Evolutionary conservation across 2,329 filamentous ascomycete genomes (phyloP), one percentile per base, ranked within the genome.

Genomic region (Claviceps lovelessii): DNA sequence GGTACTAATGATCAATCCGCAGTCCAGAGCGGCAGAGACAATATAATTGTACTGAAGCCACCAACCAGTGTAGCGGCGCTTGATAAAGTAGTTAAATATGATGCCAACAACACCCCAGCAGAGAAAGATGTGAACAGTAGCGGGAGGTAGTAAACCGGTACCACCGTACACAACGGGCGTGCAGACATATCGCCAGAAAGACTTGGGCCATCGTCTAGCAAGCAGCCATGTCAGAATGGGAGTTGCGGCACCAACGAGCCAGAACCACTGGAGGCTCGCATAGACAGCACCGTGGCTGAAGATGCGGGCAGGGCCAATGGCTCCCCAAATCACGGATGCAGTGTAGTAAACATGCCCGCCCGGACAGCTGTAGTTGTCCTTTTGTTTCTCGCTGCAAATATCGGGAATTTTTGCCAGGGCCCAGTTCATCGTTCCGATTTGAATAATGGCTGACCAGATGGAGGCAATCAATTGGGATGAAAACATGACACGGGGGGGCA

Each of bases 21-120:
- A 79, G 65, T 88, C 85, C 42, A 89, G 71, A 1, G 81, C 85
- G 0, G 85, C 85, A 23, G 84, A 86, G 0, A 83, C 80, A 63
- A 88, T 76, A 65, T 88, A 89, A 71, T 89, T 88, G 71, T 87
- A 89, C 66, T 84, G 81, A 67, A 85, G 72, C 85, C 85, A 89
- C 85, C 85, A 88, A 39, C 82, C 84, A 4, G 76, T 78, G 68
- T 77, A 84, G 58, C 78, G 76, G 56, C 81, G 75, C 64, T 79
- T 79, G 64, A 88, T 78, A 61, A 75, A 80, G 61, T 77, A 84
- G 68, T 88, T 86, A 72, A 88, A 88, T 41, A 83, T 59, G 50
- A 78, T 76, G 9, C 85, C 85, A 7, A 85, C 79, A 31, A 80
- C 65, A 4, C 80, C 84, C 85, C 85, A 88, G 62, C 79, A 79